Evolutionary conservation across 1,284 basidiomycete species (phyloP).

Genomic region (Rhodofomes roseus): DNA sequence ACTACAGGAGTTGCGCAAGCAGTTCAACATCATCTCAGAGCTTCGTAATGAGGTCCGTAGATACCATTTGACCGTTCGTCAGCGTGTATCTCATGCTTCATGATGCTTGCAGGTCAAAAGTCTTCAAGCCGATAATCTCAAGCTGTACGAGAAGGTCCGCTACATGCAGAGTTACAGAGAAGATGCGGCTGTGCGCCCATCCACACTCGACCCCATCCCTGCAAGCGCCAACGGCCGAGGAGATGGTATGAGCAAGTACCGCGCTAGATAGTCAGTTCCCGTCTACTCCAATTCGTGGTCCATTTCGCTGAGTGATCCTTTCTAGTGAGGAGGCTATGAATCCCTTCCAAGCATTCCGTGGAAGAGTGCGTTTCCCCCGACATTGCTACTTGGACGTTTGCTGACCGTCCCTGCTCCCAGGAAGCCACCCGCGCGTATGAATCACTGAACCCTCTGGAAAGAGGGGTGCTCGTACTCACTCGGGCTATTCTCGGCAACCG

Average conservation of each 20-base stretch:
- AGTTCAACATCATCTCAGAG: constrained; percentile 91
- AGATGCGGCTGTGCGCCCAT: constrained; percentile 49
- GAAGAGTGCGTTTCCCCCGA: constrained; percentile 62
- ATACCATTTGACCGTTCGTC: not conserved
- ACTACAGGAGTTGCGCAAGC: constrained; percentile 82
- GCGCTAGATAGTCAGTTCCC: constrained; percentile 67
- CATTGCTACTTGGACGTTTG: not conserved
- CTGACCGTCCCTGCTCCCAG: constrained; percentile 41
- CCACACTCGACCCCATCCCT: constrained; percentile 68
- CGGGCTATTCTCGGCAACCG: constrained; percentile 86
- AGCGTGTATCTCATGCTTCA: not conserved
- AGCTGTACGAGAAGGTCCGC: constrained; percentile 94
- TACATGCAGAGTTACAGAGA: constrained; percentile 94
- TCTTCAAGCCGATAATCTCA: constrained; percentile 89
- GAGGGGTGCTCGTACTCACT: constrained; percentile 83
- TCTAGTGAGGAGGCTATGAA: constrained; percentile 87
- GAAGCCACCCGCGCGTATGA: constrained; percentile 92
- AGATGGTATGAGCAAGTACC: constrained; percentile 87
- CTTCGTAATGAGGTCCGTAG: constrained; percentile 80
- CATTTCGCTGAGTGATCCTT: not conserved
- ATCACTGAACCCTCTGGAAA: constrained; percentile 88
- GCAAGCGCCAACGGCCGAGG: constrained; percentile 33
- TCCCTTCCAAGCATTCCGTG: constrained; percentile 95
- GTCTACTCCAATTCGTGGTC: too few species aligned
- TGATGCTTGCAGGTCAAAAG: constrained; percentile 32